Evolutionary conservation across 768 basidiomycete genomes (phyloP).

Genomic region (Mycena epipterygia): DNA sequence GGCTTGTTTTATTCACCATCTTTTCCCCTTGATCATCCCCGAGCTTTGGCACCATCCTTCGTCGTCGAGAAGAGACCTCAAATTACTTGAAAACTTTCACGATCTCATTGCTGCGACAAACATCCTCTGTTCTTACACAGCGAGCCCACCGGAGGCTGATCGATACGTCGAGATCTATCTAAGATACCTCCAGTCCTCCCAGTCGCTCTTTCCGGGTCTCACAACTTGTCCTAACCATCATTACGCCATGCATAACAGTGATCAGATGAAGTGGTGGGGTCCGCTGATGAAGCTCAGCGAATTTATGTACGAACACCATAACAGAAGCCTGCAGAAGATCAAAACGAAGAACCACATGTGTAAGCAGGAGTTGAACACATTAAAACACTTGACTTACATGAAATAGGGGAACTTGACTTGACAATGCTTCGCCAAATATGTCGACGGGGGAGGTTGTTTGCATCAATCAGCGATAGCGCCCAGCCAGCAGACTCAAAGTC

Average conservation of each 20-base stretch:
- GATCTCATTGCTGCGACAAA: slow-evolving; percentile 24
- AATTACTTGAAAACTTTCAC: slow-evolving; percentile 18
- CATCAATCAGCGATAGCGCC: not conserved
- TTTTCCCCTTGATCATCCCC: slow-evolving; percentile 27
- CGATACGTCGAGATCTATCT: not conserved
- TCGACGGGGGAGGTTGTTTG: slow-evolving; percentile 4
- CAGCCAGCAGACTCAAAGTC: not conserved
- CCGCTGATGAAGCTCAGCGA: slow-evolving; percentile 29
- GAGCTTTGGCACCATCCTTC: slow-evolving; percentile 3
- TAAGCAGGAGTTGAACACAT: not conserved
- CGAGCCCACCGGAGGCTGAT: slow-evolving; percentile 5
- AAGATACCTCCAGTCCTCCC: slow-evolving; percentile 1
- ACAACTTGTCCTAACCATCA: slow-evolving; percentile 18
- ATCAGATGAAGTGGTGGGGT: slow-evolving; percentile 31
- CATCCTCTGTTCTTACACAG: slow-evolving; percentile 9
- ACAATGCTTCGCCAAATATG: slow-evolving; percentile 6
- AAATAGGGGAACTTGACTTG: not conserved
- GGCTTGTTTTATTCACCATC: slow-evolving; percentile 23
- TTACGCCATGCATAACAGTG: slow-evolving; percentile 7
- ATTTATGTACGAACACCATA: slow-evolving; percentile 28
- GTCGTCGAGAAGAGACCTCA: not conserved
- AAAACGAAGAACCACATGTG: slow-evolving; percentile 8
- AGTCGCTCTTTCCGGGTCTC: slow-evolving; percentile 7
- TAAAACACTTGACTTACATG: not conserved
- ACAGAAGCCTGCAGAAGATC: slow-evolving; percentile 26